Conservation (phyloP, 73 alveolate genomes). For the Blepharisma stoltei region DNA sequence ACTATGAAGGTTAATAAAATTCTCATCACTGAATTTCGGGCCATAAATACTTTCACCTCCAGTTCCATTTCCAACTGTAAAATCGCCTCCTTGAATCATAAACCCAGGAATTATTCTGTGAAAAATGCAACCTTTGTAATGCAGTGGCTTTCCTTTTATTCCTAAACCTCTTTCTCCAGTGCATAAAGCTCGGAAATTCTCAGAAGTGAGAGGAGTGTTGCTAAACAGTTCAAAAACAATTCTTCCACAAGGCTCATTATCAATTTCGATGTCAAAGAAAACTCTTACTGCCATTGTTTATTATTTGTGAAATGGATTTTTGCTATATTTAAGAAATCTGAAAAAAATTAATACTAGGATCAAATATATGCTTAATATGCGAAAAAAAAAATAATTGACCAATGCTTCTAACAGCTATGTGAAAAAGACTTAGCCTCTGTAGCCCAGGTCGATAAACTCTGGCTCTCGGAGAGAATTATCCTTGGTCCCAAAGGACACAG, state of each 20-base stretch:
- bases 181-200: conserved; percentile 60
- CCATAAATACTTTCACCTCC: conserved; percentile 95
- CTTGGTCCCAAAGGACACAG: no score
- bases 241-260: conserved; percentile 79
- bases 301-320: conserved; percentile 18
- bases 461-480: no score
- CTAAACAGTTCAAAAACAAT: conserved; percentile 67
- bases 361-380: no score
- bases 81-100: conserved; percentile 84
- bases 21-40: conserved; percentile 76
- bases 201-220: conserved; percentile 48
- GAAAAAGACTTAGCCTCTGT: no score
- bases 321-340: no score
- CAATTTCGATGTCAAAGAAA: conserved; percentile 77
- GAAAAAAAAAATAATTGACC: no score
- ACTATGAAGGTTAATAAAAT: conserved; percentile 74
- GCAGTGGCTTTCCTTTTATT: conserved; percentile 34
- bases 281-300: conserved; percentile 35
- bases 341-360: no score
- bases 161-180: conserved; percentile 80
- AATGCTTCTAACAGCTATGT: no score
- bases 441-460: no score
- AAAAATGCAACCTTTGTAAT: conserved; percentile 39
- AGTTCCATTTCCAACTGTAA: conserved; percentile 87
- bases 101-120: conserved; percentile 53